Percentiles rank a stretch among this genome's conserved stretches.
Conservation (phyloP, 306 rosid species). For the Pyrus pyrifolia region DNA sequence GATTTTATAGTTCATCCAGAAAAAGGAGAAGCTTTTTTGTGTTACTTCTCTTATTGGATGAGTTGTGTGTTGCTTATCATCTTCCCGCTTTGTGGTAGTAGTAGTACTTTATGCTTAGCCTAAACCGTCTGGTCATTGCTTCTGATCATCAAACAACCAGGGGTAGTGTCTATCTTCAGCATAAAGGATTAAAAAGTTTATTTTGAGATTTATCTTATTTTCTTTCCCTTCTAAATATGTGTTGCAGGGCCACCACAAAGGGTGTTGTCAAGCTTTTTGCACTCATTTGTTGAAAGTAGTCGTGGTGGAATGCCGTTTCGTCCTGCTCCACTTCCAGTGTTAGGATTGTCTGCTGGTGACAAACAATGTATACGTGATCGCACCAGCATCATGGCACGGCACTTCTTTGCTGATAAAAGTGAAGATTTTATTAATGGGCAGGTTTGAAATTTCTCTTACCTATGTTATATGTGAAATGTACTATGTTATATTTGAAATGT, state of each 20-base stretch:
- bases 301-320: conserved; percentile 87
- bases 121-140: background rate
- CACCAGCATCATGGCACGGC: conserved; percentile 98
- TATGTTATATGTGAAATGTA: background rate
- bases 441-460: conserved; percentile 38
- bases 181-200: background rate
- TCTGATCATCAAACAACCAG: background rate
- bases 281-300: conserved; percentile 83
- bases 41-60: background rate
- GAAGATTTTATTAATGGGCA: conserved; percentile 89
- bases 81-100: background rate
- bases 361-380: conserved; percentile 93
- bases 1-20: background rate
- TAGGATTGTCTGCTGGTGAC: conserved; percentile 93
- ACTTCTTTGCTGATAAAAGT: conserved; percentile 85
- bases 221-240: conserved; percentile 14
- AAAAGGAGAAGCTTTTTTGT: background rate
- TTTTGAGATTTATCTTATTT: background rate
- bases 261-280: conserved; percentile 83
- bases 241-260: conserved; percentile 88
- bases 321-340: conserved; percentile 69
- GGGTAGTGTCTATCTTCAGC: background rate
- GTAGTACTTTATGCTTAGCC: background rate
- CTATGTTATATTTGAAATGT: background rate
- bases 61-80: background rate